These are phyloP conservation scores for Nitzschia sp. DNA, from an alignment of 108 stramenopile genomes.

Conservation along the genomic window DNA sequence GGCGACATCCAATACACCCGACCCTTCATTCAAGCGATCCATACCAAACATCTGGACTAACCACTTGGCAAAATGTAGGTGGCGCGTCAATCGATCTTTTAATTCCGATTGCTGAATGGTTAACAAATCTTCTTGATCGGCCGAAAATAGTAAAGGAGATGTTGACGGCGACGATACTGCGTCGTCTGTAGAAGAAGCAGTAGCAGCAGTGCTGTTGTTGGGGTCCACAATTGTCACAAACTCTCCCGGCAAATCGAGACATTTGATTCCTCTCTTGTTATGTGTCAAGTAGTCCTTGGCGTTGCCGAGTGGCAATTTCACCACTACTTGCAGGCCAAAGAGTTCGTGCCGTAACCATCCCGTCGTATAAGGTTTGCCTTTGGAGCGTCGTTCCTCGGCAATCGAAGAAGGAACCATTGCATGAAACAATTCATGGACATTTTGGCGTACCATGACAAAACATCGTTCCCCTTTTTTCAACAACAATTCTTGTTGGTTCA, in stretches of 20 bases:
- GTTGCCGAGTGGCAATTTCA: neutral
- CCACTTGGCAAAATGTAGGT: conserved; percentile 60
- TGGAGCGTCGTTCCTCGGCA: neutral
- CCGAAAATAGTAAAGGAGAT: neutral
- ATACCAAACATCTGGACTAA: conserved; percentile 37
- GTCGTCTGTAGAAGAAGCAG: neutral
- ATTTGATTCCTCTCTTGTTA: conserved; percentile 15
- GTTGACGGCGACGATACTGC: neutral
- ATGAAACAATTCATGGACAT: neutral
- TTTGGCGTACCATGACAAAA: neutral
- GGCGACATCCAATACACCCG: conserved; percentile 74
- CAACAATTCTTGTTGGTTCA: neutral
- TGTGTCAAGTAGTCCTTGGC: neutral
- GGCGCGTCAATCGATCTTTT: conserved; percentile 30
- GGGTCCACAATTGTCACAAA: neutral
- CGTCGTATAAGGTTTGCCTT: conserved; percentile 5
- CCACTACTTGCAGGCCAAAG: neutral
- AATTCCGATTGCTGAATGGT: conserved; percentile 16
- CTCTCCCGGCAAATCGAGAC: conserved; percentile 13
- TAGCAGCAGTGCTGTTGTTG: neutral
- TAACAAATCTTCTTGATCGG: conserved; percentile 17
- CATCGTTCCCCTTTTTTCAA: conserved; percentile 5
- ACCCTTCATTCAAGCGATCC: conserved; percentile 25
- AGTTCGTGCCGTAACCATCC: conserved; percentile 22
- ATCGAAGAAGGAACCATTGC: neutral